These are phyloP conservation scores for Epichloe sibirici DNA, from an alignment of 2,329 filamentous ascomycete species.

Conservation along the genomic window DNA sequence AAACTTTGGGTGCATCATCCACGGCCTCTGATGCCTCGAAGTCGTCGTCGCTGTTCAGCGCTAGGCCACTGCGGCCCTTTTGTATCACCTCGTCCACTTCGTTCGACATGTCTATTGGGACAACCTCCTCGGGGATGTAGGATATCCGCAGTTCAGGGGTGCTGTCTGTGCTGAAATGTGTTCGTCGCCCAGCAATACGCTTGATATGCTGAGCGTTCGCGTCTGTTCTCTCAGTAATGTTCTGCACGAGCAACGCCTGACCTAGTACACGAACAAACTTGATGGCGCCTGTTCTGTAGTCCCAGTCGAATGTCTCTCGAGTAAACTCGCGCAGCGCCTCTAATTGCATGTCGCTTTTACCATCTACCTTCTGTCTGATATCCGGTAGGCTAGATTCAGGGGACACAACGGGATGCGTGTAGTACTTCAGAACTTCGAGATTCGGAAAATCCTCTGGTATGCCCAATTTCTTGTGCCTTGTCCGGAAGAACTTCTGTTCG, in stretches of 20 bases:
- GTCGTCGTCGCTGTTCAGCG: slow-evolving; percentile 56
- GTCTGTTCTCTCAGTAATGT: slow-evolving; percentile 24
- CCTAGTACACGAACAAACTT: slow-evolving; percentile 77
- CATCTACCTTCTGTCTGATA: slow-evolving; percentile 15
- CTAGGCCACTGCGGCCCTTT: slow-evolving; percentile 40
- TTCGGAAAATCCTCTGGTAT: slow-evolving; percentile 79
- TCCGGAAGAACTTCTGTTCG: slow-evolving; percentile 66
- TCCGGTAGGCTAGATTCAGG: slow-evolving; percentile 32
- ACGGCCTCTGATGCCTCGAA: slow-evolving; percentile 28
- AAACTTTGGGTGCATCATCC: slow-evolving; percentile 27
- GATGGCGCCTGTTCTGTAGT: slow-evolving; percentile 60
- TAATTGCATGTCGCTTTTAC: slow-evolving; percentile 16
- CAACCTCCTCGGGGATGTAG: slow-evolving; percentile 63
- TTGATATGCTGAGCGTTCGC: slow-evolving; percentile 40
- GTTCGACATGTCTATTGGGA: slow-evolving; percentile 60
- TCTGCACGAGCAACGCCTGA: slow-evolving; percentile 58
- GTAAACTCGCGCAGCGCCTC: slow-evolving; percentile 59
- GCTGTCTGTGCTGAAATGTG: slow-evolving; percentile 62
- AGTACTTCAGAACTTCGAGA: slow-evolving; percentile 67
- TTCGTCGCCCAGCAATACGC: slow-evolving; percentile 53
- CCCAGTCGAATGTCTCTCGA: slow-evolving; percentile 77
- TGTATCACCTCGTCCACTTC: slow-evolving; percentile 53
- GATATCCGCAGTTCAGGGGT: slow-evolving; percentile 67
- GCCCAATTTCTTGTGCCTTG: slow-evolving; percentile 57
- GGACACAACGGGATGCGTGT: slow-evolving; percentile 79